Evolutionary conservation across 164 flowering plant species (phyloP).

Genomic region (Magnolia kwangsiensis): DNA sequence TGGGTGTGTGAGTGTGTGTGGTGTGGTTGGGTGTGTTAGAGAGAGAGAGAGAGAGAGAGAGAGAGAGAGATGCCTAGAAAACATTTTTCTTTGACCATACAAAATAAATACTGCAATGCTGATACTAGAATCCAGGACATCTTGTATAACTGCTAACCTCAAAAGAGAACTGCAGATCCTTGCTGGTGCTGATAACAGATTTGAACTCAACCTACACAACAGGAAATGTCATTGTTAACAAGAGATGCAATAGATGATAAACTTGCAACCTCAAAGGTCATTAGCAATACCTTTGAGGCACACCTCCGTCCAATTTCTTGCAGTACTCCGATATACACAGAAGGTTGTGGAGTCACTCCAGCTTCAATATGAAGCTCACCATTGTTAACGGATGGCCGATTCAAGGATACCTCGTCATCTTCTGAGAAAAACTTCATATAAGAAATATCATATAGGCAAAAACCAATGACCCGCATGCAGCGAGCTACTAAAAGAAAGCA

Average conservation of each 20-base stretch:
- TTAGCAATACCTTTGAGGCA: conserved; percentile 59
- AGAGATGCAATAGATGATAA: neutral
- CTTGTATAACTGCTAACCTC: conserved; percentile 54
- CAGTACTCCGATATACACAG: conserved; percentile 62
- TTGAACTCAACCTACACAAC: conserved; percentile 77
- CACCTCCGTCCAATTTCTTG: conserved; percentile 91
- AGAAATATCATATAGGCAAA: conserved; percentile 2
- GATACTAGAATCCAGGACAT: neutral
- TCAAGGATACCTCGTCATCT: conserved; percentile 28
- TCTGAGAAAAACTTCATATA: conserved; percentile 31
- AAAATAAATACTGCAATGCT: neutral
- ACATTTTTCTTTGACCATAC: neutral
- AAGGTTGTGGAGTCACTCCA: conserved; percentile 33
- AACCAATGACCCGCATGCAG: neutral
- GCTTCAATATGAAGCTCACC: conserved; percentile 47
- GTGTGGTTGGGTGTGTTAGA: no score
- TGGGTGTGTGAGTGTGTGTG: no score
- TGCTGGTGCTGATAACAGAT: conserved; percentile 61
- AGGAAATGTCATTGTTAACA: conserved; percentile 3
- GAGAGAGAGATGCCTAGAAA: no score
- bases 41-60: no score
- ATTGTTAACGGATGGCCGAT: conserved; percentile 28
- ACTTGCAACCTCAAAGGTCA: neutral
- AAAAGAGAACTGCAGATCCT: conserved; percentile 77
- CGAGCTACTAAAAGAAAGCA: neutral